phyloP scores from a whole-genome alignment of 2,329 filamentous ascomycete genomes.

The Fusarium globosum region DNA sequence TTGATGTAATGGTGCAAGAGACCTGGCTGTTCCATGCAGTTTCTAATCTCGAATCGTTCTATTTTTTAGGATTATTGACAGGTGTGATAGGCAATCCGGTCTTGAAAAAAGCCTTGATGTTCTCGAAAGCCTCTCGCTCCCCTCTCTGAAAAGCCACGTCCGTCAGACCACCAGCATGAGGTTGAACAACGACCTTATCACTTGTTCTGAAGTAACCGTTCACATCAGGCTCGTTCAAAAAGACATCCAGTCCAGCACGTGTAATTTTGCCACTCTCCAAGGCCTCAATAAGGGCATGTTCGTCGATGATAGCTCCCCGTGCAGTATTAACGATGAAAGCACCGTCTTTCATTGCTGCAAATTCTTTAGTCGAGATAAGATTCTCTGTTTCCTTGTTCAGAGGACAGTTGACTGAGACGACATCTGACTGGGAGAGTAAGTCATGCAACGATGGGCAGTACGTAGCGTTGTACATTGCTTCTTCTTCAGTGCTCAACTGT shows the following conservation, averaged over 20 bases:
- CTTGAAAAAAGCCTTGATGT: slow-evolving; percentile 54
- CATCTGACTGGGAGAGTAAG: slow-evolving; percentile 54
- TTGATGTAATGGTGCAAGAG: not conserved
- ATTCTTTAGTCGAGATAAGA: slow-evolving; percentile 54
- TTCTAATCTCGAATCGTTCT: fast-evolving
- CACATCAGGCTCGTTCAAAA: slow-evolving; percentile 56
- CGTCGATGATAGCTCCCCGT: slow-evolving; percentile 61
- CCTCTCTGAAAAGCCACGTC: slow-evolving; percentile 57
- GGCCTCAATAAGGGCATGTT: slow-evolving; percentile 58
- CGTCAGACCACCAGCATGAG: slow-evolving; percentile 58
- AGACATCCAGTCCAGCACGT: slow-evolving; percentile 62
- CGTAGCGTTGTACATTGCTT: slow-evolving; percentile 49
- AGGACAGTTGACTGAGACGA: slow-evolving; percentile 55
- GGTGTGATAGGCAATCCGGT: slow-evolving; percentile 53
- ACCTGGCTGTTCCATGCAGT: not conserved
- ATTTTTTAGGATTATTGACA: slow-evolving; percentile 43
- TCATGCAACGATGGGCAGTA: slow-evolving; percentile 53
- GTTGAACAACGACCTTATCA: slow-evolving; percentile 56
- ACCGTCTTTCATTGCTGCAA: slow-evolving; percentile 60
- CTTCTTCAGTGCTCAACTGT: slow-evolving; percentile 49
- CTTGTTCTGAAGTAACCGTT: slow-evolving; percentile 54
- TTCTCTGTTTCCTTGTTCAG: slow-evolving; percentile 54
- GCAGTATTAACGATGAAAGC: slow-evolving; percentile 63
- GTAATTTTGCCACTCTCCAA: slow-evolving; percentile 59
- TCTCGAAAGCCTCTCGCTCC: slow-evolving; percentile 59